phyloP scores from a whole-genome alignment of 2,329 filamentous ascomycete species.

The Neofusicoccum sp. region DNA sequence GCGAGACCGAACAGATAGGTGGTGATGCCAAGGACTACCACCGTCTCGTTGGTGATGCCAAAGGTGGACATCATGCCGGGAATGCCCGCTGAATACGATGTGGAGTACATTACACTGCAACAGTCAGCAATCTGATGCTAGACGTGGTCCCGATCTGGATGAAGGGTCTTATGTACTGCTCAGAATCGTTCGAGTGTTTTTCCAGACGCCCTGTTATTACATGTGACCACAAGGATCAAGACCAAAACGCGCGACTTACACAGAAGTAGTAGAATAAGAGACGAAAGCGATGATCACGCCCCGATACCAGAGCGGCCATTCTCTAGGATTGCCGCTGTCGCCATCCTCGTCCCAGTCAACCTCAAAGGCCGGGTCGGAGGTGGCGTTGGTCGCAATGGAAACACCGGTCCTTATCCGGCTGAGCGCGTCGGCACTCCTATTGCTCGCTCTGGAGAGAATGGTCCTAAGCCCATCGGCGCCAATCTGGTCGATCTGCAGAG shows the following conservation, averaged over 20 bases:
- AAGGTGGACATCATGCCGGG: constrained; percentile 65
- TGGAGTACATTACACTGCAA: constrained; percentile 67
- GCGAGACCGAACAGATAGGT: constrained; percentile 53
- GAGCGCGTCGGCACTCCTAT: not conserved
- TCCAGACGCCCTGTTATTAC: not conserved
- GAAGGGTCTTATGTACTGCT: not conserved
- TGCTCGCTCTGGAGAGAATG: not conserved
- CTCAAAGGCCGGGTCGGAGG: constrained; percentile 62
- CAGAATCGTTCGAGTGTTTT: not conserved
- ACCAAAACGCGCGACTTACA: constrained; percentile 42
- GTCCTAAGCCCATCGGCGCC: not conserved
- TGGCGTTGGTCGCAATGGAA: constrained; percentile 35
- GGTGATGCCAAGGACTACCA: constrained; percentile 48
- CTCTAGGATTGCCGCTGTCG: constrained; percentile 59
- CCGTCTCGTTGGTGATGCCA: constrained; percentile 45
- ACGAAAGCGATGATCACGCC: constrained; percentile 54
- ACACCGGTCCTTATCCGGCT: constrained; percentile 4
- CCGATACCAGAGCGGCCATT: constrained; percentile 64
- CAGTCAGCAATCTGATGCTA: not conserved
- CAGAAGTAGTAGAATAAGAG: constrained; percentile 55
- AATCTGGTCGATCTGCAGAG: not conserved
- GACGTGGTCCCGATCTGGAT: not conserved
- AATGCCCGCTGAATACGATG: constrained; percentile 72
- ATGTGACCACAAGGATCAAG: constrained; percentile 20
- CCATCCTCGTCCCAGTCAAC: constrained; percentile 68